These are phyloP conservation scores for Aspergillus hortae DNA, from an alignment of 2,329 filamentous ascomycete species.

Conservation along the genomic window DNA sequence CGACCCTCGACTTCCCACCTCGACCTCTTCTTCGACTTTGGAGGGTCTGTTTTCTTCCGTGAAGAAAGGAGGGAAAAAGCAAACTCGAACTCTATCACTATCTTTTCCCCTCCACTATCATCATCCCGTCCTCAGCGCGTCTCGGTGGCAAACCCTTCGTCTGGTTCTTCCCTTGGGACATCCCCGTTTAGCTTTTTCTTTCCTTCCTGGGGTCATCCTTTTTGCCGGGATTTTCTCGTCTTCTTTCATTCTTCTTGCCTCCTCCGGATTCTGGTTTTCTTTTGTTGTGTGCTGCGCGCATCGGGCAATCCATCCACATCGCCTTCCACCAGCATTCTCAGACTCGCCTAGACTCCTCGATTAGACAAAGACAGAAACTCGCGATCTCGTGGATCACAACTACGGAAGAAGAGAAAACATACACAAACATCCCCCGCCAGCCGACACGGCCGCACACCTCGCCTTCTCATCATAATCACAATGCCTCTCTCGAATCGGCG, in stretches of 20 bases:
- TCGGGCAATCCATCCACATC: too few relatives aligned
- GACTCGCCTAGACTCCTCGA: too few relatives aligned
- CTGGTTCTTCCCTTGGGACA: slow-evolving; percentile 28
- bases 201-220: slow-evolving; percentile 13
- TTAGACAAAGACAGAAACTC: too few relatives aligned
- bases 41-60: too few relatives aligned
- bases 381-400: too few relatives aligned
- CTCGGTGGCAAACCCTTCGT: slow-evolving; percentile 31
- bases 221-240: slow-evolving; percentile 6
- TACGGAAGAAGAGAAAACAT: too few relatives aligned
- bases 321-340: too few relatives aligned
- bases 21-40: background rate
- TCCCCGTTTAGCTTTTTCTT: slow-evolving; percentile 10
- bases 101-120: background rate
- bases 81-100: too few relatives aligned
- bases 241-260: slow-evolving; percentile 1
- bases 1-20: background rate
- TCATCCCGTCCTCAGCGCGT: slow-evolving; percentile 10
- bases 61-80: too few relatives aligned
- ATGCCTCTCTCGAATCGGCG: slow-evolving; percentile 44
- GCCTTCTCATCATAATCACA: slow-evolving; percentile 5
- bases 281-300: background rate
- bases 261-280: slow-evolving; percentile 2
- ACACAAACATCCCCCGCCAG: too few relatives aligned
- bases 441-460: background rate